A percentile compares a stretch with the other conserved stretches of the same genome.
phyloP scores from a whole-genome alignment of 2,329 filamentous ascomycete genomes.

The Zymoseptoria crescenta region DNA sequence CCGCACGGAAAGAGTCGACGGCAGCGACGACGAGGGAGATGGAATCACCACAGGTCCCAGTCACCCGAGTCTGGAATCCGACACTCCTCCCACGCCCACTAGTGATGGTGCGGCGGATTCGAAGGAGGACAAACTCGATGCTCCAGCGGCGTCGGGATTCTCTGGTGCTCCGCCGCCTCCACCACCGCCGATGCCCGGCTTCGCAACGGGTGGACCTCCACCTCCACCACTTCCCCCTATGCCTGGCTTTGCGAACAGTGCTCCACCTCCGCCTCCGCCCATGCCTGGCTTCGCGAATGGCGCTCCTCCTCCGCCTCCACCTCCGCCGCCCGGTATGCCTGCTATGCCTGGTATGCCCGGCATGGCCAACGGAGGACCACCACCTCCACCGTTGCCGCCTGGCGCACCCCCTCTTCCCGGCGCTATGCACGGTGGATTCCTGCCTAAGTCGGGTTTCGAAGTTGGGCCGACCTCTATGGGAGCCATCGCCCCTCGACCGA shows the following conservation, averaged over 20 bases:
- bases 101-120: slow-evolving; percentile 45
- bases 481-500: slow-evolving; percentile 75
- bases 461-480: slow-evolving; percentile 52
- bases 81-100: slow-evolving; percentile 57
- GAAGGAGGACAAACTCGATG: slow-evolving; percentile 28
- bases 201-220: slow-evolving; percentile 35
- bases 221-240: slow-evolving; percentile 38
- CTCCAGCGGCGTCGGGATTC: slow-evolving; percentile 43
- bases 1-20: slow-evolving; percentile 66
- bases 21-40: slow-evolving; percentile 65
- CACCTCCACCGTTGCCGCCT: slow-evolving; percentile 54
- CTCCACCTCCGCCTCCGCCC: slow-evolving; percentile 31
- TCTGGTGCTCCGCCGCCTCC: slow-evolving; percentile 34
- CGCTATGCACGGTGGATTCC: slow-evolving; percentile 59
- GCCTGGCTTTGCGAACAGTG: slow-evolving; percentile 35
- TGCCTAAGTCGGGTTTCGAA: slow-evolving; percentile 56
- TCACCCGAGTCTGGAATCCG: slow-evolving; percentile 65
- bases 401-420: slow-evolving; percentile 57
- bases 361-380: slow-evolving; percentile 42
- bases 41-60: slow-evolving; percentile 66
- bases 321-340: slow-evolving; percentile 45
- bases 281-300: slow-evolving; percentile 35
- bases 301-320: slow-evolving; percentile 38
- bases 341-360: slow-evolving; percentile 32
- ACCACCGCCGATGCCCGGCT: slow-evolving; percentile 40